Percentiles rank a stretch among this genome's conserved stretches.
phyloP scores from a whole-genome alignment of 257 asterid genomes.

The Capsicum chinense region DNA sequence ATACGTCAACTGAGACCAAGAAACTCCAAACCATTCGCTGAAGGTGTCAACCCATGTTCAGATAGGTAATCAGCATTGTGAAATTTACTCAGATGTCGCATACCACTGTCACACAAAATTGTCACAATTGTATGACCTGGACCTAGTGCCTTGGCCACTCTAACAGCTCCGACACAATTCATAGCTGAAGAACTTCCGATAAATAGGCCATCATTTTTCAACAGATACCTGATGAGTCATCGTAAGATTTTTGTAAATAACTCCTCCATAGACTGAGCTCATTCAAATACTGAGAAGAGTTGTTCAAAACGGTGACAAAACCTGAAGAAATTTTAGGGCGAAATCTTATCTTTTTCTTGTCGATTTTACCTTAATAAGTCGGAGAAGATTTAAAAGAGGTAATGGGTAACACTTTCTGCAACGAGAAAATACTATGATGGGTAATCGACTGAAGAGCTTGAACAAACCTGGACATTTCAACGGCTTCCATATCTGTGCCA shows the following conservation, averaged over 20 bases:
- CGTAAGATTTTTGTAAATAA: background rate
- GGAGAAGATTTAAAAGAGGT: background rate
- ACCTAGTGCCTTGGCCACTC: conserved; percentile 78
- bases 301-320: background rate
- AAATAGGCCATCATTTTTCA: conserved; percentile 93
- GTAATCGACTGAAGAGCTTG: background rate
- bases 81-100: conserved; percentile 94
- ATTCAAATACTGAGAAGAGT: background rate
- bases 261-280: background rate
- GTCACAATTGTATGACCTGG: conserved; percentile 92
- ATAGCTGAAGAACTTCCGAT: conserved; percentile 97
- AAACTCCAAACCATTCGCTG: conserved; percentile 75
- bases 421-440: background rate
- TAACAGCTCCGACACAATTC: conserved; percentile 98
- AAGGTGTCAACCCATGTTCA: conserved; percentile 63
- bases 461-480: conserved; percentile 90
- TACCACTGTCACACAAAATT: conserved; percentile 90
- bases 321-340: no score
- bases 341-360: background rate
- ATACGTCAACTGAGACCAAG: conserved; percentile 44
- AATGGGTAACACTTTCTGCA: background rate
- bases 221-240: conserved; percentile 57
- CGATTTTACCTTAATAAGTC: background rate
- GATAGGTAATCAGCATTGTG: conserved; percentile 67
- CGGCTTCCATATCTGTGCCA: conserved; percentile 89